Evolutionary conservation across 73 alveolate genomes (phyloP), one percentile per base, ranked within the genome.

Genomic region (Paramecium primaurelia): DNA sequence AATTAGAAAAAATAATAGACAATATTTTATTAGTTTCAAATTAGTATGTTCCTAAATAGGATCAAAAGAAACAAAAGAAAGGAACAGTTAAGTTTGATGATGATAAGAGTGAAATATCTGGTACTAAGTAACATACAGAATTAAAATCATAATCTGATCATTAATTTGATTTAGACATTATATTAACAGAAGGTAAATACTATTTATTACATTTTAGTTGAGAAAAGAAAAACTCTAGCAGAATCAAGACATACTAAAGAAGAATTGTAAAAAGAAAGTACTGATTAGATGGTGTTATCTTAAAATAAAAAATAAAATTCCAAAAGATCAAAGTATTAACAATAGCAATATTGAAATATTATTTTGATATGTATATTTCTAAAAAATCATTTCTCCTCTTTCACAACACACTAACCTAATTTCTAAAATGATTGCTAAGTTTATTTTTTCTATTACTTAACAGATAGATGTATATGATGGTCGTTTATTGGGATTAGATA

Each of bases 211-310:
- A 8, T 32, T 54, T 3, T 49, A 80, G 91, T 80, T 45, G 91
- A 49, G 45, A 80, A 80, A 36, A 49, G 26, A 47, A 80, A 80
- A 26, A 80, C 58, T 4, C 8, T 80, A 14, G 91, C 91, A 8
- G 91, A 80, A 80, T 80, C 91, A 4, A 80, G 91, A 80, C 58
- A 32, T 42, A 80, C 91, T 5, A 42, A 64, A 80, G 91, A 80
- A 36, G 91, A 80, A 80, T 45, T 80, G 10, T 34, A 45, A 25
- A 80, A 80, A 44, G 91, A 80, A 80, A 73, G 87, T 73, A 32
- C 49, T 28, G 84, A 64, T 64, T 34, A 64, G 9, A 64, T 64
- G 84, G 51, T 34, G 25, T 28, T 28, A 10, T 8, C 26, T 28
- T 34, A 64, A 64, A 64, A 34, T 64, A 64, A n/a, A 28, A 64